These are phyloP conservation scores for Handroanthus guayacan DNA, from an alignment of 257 asterid species.

Conservation along the genomic window DNA sequence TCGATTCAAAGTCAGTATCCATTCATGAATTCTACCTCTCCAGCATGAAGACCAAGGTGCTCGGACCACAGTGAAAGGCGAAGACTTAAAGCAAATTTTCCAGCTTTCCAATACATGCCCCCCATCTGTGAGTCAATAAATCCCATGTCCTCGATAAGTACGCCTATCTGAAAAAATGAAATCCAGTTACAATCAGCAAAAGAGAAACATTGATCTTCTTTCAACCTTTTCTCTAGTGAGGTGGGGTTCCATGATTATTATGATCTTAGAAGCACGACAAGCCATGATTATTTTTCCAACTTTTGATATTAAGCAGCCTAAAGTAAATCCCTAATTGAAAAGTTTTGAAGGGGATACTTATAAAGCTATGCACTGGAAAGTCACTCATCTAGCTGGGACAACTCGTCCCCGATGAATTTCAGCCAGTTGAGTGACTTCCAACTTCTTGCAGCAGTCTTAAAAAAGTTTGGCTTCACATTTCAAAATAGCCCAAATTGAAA, in stretches of 20 bases:
- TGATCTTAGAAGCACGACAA: too few relatives aligned
- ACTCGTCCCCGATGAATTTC: neutral
- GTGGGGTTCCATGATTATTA: too few relatives aligned
- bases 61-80: slow-evolving; percentile 71
- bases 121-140: slow-evolving; percentile 68
- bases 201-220: neutral
- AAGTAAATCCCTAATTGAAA: too few relatives aligned
- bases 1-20: neutral
- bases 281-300: too few relatives aligned
- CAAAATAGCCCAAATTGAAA: slow-evolving; percentile 1
- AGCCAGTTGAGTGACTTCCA: neutral
- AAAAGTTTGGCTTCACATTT: neutral
- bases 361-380: neutral
- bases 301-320: too few relatives aligned
- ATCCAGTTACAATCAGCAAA: neutral
- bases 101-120: slow-evolving; percentile 64
- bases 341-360: too few relatives aligned
- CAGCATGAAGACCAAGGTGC: slow-evolving; percentile 69
- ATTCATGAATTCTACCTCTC: slow-evolving; percentile 50
- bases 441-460: too few relatives aligned
- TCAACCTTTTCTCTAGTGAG: neutral
- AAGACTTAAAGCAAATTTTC: slow-evolving; percentile 68
- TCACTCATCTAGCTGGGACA: neutral
- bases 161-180: slow-evolving; percentile 56
- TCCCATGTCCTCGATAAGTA: slow-evolving; percentile 70